Evolutionary conservation across 768 basidiomycete species (phyloP), one percentile per base, ranked within the genome.

Genomic region (Pholiota conissans): DNA sequence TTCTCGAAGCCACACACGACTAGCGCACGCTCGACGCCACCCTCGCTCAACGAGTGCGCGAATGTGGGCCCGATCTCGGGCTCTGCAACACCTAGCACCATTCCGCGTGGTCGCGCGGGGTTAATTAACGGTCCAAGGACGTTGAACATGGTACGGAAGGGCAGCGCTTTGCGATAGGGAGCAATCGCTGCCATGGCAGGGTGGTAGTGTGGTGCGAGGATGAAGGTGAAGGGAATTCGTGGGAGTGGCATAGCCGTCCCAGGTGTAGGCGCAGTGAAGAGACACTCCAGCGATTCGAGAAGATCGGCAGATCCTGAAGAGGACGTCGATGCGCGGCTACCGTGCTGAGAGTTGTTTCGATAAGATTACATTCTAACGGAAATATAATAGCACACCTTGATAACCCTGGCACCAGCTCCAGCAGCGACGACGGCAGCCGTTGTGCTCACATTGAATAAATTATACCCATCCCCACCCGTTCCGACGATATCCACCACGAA

Each of bases 101-200:
- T 95, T 2, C 93, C 89, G 3, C 79, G 80, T 2, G 97, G 96
- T 8, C 78, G 75, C 0, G 92, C 88, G 2, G 96, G 97, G 73
- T 96, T 98, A 73, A 96, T 89, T 35, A 98, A 82, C 0, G 96
- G 97, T 0, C 97, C 95, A 29, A 98, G 80, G 57, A 95, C 76
- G 74, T 99, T 98, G 83, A 97, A 98, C 77, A 99, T 87, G 8
- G 96, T 98, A 46, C 95, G 89, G 77, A 96, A 98, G 46, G 94
- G 93, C 52, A 98, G 84, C 0, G 85, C 75, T 65, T 89, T 90
- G 54, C 96, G 89, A 67, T 89, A 84, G 0, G 96, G 94, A 0
- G 89, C 90, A 62, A 98, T 79, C 55, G 82, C 74, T 5, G 90
- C 91, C 47, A 98, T 80, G 0, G 89, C 72, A 1, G 95, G 95